Conservation (phyloP, 805 yeast species). For the Candida chilensis region DNA sequence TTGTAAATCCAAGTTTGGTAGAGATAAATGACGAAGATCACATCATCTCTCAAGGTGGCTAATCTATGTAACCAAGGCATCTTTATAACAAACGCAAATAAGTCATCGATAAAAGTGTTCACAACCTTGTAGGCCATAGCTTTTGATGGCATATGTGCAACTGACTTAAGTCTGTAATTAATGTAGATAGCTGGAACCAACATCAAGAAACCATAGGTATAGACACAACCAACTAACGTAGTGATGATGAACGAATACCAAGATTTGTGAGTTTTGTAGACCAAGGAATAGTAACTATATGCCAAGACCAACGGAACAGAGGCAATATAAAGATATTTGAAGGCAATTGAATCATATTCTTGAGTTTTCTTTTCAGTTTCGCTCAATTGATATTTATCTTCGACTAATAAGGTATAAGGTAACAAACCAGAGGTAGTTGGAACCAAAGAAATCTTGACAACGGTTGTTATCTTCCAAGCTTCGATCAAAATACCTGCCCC, state of each 20-base stretch:
- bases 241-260: conserved; percentile 31
- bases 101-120: conserved; percentile 28
- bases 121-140: conserved; percentile 31
- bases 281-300: conserved; percentile 22
- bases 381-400: conserved; percentile 20
- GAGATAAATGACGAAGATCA: conserved; percentile 26
- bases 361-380: conserved; percentile 26
- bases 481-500: conserved; percentile 26
- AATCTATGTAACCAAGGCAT: conserved; percentile 31
- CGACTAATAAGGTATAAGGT: conserved; percentile 10
- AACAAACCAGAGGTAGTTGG: conserved; percentile 7
- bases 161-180: conserved; percentile 30
- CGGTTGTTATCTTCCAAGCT: conserved; percentile 32
- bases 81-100: conserved; percentile 29
- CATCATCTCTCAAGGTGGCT: conserved; percentile 30
- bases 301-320: conserved; percentile 24
- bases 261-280: conserved; percentile 27
- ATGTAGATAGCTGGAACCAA: conserved; percentile 28
- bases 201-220: conserved; percentile 29
- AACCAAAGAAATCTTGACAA: conserved; percentile 16
- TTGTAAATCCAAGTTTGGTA: conserved; percentile 30
- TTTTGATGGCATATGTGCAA: conserved; percentile 28
- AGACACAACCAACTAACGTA: conserved; percentile 27
- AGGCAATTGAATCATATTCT: conserved; percentile 29
- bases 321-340: conserved; percentile 21